phyloP scores from a whole-genome alignment of 257 asterid species.

The Primulina eburnea region DNA sequence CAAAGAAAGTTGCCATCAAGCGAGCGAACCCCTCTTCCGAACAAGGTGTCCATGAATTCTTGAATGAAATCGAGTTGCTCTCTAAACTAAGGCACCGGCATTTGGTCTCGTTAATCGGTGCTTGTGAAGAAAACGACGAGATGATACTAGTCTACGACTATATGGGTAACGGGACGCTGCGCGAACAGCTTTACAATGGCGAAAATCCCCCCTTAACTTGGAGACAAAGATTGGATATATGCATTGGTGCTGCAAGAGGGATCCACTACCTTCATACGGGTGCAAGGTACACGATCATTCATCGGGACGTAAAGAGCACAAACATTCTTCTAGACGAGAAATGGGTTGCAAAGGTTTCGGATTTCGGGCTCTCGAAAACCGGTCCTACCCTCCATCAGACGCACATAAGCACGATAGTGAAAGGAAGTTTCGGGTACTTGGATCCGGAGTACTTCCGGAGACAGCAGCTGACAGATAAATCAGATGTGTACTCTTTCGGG shows the following conservation, averaged over 20 bases:
- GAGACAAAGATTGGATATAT: slow-evolving; percentile 61
- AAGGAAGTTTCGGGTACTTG: slow-evolving; percentile 79
- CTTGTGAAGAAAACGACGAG: slow-evolving; percentile 70
- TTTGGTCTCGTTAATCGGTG: slow-evolving; percentile 72
- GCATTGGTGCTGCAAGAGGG: slow-evolving; percentile 75
- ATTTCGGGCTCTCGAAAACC: slow-evolving; percentile 73
- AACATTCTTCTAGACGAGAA: slow-evolving; percentile 62
- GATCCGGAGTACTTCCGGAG: slow-evolving; percentile 75
- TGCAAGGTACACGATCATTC: slow-evolving; percentile 68
- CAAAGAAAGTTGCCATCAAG: slow-evolving; percentile 53
- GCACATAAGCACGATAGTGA: slow-evolving; percentile 71
- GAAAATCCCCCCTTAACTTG: slow-evolving; percentile 38
- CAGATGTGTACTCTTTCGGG: slow-evolving; percentile 76
- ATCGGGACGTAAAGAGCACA: slow-evolving; percentile 75
- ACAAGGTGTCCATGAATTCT: slow-evolving; percentile 71
- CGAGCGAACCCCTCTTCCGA: slow-evolving; percentile 60
- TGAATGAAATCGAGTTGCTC: slow-evolving; percentile 68
- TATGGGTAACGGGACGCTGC: slow-evolving; percentile 75
- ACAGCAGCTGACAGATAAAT: slow-evolving; percentile 71
- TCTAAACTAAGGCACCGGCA: slow-evolving; percentile 76
- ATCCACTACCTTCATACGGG: slow-evolving; percentile 89
- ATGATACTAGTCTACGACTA: slow-evolving; percentile 81
- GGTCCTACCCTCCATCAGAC: slow-evolving; percentile 45
- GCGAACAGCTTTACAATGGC: slow-evolving; percentile 60
- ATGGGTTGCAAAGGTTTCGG: slow-evolving; percentile 79